Evolutionary conservation across 2,329 filamentous ascomycete genomes (phyloP), one percentile per base, ranked within the genome.

Genomic region (Scedosporium dehoogii): DNA sequence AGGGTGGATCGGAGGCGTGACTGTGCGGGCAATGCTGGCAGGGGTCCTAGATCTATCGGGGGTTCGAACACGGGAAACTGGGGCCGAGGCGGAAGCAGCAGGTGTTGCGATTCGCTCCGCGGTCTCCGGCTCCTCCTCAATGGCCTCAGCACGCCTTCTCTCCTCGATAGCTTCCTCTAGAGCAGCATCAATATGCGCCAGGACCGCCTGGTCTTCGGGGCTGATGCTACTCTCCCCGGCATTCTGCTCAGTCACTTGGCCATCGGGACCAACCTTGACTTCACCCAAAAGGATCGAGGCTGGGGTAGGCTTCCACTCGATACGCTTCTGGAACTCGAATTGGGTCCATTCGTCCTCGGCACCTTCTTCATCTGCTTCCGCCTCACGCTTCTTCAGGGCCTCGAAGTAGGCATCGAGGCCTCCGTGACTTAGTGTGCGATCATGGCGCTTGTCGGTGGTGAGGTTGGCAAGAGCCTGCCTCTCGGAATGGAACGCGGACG

Each of bases 371-470:
- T 70, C 64, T 51, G 62, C 77, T 69, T 88, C 86, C 42, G 84
- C 88, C 73, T 93, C 86, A 66, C 87, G 84, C 73, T 89, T 88
- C 74, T 93, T 91, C 79, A 94, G 89, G 62, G 91, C 90, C 73
- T 94, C 91, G 70, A 92, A 96, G 76, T 96, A 97, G 69, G 91
- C 92, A 65, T 92, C 92, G 81, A 97, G 72, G 64, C 88, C 89
- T 66, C 83, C 83, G 76, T 88, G 83, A 41, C 59, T 61, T 55
- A 62, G 60, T 63, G 73, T 72, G 25, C 71, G 69, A 51, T 83
- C 81, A 63, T 79, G 76, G 62, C 83, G 82, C 68, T 84, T 80
- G 66, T 89, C 86, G 60, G 70, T 64, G 27, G 71, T 64, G 64
- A 82, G 79, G 64, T 81, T 78, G 62, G 78, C 75, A 25, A 79